A percentile compares a stretch with the other conserved stretches of the same genome.
Evolutionary conservation across 2,329 filamentous ascomycete genomes (phyloP).

Genomic region (Acarospora socialis): DNA sequence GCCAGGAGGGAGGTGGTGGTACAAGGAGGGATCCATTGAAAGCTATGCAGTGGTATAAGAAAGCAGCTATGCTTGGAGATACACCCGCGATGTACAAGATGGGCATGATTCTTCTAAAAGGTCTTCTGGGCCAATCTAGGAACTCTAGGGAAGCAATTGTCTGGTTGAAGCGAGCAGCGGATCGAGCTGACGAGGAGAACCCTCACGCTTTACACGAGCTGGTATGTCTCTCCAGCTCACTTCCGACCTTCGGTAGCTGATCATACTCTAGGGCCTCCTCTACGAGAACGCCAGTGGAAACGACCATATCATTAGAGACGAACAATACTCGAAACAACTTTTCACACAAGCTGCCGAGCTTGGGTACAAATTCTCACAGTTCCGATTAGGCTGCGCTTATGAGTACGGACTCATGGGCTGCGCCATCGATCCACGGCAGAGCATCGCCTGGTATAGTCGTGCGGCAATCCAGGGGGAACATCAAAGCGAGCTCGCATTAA

Average conservation of each 20-base stretch:
- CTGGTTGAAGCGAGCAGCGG: constrained; percentile 88
- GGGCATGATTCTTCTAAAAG: constrained; percentile 90
- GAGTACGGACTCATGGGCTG: constrained; percentile 81
- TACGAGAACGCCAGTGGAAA: constrained; percentile 44
- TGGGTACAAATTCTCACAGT: constrained; percentile 92
- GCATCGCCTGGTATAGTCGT: constrained; percentile 86
- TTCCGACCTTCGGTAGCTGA: not conserved
- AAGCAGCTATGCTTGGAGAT: constrained; percentile 78
- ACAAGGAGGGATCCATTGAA: constrained; percentile 83
- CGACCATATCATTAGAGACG: constrained; percentile 66
- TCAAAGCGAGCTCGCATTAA: constrained; percentile 71
- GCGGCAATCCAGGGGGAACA: constrained; percentile 90
- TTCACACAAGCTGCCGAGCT: constrained; percentile 77
- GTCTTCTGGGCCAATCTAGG: constrained; percentile 70
- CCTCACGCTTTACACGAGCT: constrained; percentile 92
- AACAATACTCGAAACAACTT: constrained; percentile 63
- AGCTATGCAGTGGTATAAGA: constrained; percentile 96
- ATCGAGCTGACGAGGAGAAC: constrained; percentile 75
- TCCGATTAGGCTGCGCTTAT: constrained; percentile 70
- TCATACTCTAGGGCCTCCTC: constrained; percentile 31
- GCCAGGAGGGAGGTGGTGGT: constrained; percentile 83
- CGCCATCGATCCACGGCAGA: constrained; percentile 65
- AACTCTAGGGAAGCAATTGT: constrained; percentile 76
- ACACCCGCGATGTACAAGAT: constrained; percentile 96
- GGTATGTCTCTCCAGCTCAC: constrained; percentile 34